Evolutionary conservation across 106 monocot genomes (phyloP).

Genomic region (Cymbidium sinense): DNA sequence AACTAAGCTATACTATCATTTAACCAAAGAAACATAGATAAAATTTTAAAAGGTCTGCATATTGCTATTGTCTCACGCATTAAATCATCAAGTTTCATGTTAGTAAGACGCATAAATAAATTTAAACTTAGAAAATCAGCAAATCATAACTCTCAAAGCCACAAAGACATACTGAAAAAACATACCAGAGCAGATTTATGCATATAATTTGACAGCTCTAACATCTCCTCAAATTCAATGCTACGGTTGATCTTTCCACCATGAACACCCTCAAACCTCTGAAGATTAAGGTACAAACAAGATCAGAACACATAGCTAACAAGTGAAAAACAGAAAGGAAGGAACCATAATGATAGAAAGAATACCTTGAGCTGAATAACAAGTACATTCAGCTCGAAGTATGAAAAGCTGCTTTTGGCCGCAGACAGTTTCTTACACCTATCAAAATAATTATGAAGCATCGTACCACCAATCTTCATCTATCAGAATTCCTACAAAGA

Average conservation of each 20-base stretch:
- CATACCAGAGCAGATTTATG: conserved; percentile 56
- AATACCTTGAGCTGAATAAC: conserved; percentile 92
- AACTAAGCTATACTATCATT: background rate
- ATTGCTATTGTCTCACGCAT: background rate
- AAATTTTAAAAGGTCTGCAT: background rate
- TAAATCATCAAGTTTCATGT: background rate
- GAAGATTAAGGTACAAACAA: conserved; percentile 6
- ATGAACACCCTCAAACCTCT: conserved; percentile 90
- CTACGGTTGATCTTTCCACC: conserved; percentile 81
- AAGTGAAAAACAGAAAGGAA: conserved; percentile 3
- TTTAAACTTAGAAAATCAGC: background rate
- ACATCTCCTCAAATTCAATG: conserved; percentile 79
- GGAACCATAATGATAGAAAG: conserved; percentile 1
- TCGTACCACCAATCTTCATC: background rate
- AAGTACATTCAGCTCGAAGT: conserved; percentile 81
- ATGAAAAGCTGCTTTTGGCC: conserved; percentile 91
- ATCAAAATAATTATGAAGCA: conserved; percentile 2
- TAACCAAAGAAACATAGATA: background rate
- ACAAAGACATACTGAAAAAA: background rate
- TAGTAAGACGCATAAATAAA: background rate
- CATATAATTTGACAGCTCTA: conserved; percentile 76
- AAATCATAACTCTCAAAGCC: background rate
- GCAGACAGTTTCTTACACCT: conserved; percentile 86
- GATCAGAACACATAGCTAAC: conserved; percentile 2
- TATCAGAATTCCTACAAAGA: background rate